Percentiles rank a stretch among this genome's conserved stretches.
phyloP scores from a whole-genome alignment of 139 green algal species.

The Microglena sp. region DNA sequence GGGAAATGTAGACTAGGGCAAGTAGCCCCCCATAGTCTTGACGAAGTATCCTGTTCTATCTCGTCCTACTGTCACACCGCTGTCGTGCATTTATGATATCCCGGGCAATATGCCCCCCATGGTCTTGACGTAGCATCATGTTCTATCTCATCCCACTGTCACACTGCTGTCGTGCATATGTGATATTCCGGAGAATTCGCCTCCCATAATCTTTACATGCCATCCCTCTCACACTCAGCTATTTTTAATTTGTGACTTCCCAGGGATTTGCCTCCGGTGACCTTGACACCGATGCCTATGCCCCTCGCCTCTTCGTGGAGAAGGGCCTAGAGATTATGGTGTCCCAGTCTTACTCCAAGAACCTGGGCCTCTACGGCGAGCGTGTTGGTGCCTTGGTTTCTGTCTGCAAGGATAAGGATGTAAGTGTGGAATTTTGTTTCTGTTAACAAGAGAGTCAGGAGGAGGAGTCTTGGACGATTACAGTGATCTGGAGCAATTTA shows the following conservation, averaged over 20 bases:
- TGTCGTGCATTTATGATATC: not conserved
- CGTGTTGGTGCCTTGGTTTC: slow-evolving; percentile 60
- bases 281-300: slow-evolving; percentile 86
- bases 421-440: too few relatives aligned
- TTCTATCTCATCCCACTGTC: not conserved
- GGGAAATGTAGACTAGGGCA: too few relatives aligned
- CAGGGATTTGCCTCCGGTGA: slow-evolving; percentile 58
- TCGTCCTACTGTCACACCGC: not conserved
- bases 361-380: slow-evolving; percentile 82
- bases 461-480: too few relatives aligned
- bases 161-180: not conserved
- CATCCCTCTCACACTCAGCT: not conserved
- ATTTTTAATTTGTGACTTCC: not conserved
- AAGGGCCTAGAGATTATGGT: slow-evolving; percentile 51
- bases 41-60: too few relatives aligned
- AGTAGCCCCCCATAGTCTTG: too few relatives aligned
- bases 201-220: not conserved
- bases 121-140: not conserved
- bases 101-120: not conserved
- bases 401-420: slow-evolving; percentile 52
- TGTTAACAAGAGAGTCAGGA: too few relatives aligned
- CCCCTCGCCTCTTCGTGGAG: slow-evolving; percentile 20
- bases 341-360: slow-evolving; percentile 67
- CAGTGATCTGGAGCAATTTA: too few relatives aligned
- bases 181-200: not conserved